Evolutionary conservation across 805 yeast species (phyloP), one percentile per base, ranked within the genome.

Genomic region (Candida endomychidarum): DNA sequence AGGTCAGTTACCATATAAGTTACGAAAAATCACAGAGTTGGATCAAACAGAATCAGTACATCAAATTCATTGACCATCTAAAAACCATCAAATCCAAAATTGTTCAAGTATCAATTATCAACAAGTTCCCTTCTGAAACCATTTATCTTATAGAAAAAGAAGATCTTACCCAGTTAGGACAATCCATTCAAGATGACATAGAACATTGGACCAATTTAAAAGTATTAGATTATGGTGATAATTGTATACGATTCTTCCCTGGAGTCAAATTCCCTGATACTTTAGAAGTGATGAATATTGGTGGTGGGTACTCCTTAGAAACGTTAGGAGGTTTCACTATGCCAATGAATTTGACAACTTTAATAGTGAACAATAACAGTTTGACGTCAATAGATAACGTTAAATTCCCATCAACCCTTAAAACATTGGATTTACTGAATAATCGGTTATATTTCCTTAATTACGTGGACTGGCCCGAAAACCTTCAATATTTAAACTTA

Each of bases 191-290:
- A 43, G 53, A 49, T 4, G 74, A 69, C 38, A 56, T 65, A 21
- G 37, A 45, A 11, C 42, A 53, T 33, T 70, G 75, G 75, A 45
- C 41, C 5, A 57, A 60, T 41, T 50, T 70, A 14, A 48, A 51
- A 22, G 43, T 56, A 3, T 49, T 68, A 20, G 75, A 70, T 46
- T 67, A 62, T 42, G 64, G 68, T 7, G 62, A 60, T 29, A 66
- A 65, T 47, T 54, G 62, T 38, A 58, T 68, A 14, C 48, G 67
- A 22, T 54, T 59, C 33, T 52, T 67, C n/a, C 70, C 72, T 4
- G 72, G 69, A 2, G 63, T 68, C 14, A 55, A 50, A 28, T 57
- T 69, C 34, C 71, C 74, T 3, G 70, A 67, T 26, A 39, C 63
- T 1, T 46, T 69, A 24, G 65, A 65, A 43, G 57, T 59, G 3